Base-by-base conservation (phyloP, 345 rosid genomes). In the Erodium maritimum region DNA sequence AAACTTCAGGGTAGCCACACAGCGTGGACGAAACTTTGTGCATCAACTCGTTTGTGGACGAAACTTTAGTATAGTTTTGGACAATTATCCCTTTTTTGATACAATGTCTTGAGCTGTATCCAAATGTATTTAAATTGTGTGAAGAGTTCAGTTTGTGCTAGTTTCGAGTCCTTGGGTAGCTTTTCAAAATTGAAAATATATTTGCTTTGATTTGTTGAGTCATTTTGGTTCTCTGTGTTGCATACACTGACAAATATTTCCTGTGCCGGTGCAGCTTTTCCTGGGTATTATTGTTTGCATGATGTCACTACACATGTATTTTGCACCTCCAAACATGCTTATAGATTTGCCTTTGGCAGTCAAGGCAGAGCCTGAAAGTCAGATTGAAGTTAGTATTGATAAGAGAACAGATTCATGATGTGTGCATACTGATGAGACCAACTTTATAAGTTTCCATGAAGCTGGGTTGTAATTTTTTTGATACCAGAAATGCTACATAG, bases 221-320 rank as follows among this genome's bases (percentile, higher is more conserved):
- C 17, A 12, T 42, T 42, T 42, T 42, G 17, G 34, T 29, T 29
- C 48, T 42, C 12, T 42, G 48, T 12, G 0, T 3, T 42, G 48
- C 48, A 42, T 7, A 42, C 12, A 0, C 12, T 42, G 48, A 42
- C 12, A 42, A 7, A 14, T 12, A 10, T 42, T 42, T 42, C 3
- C 12, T 42, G 11, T 42, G 14, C 17, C 52, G 56, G n/a, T 79
- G 81, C 91, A 89, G 96, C 95, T 93, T 65, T 93, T 93, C 80
- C 72, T 89, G 80, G 99, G 97, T 51, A 89, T 87, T 29, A 69
- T 87, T 55, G 76, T 89, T 57, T 93, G 99, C 73, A 89, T 89
- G 80, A 93, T 93, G 99, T 93, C 91, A 0, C 77, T 89, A 16
- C 97, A 89, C 65, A 85, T 89, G 96, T 93, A 89, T 65, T 89